Evolutionary conservation across 768 basidiomycete genomes (phyloP).

Genomic region (Boletus eberwhitei): DNA sequence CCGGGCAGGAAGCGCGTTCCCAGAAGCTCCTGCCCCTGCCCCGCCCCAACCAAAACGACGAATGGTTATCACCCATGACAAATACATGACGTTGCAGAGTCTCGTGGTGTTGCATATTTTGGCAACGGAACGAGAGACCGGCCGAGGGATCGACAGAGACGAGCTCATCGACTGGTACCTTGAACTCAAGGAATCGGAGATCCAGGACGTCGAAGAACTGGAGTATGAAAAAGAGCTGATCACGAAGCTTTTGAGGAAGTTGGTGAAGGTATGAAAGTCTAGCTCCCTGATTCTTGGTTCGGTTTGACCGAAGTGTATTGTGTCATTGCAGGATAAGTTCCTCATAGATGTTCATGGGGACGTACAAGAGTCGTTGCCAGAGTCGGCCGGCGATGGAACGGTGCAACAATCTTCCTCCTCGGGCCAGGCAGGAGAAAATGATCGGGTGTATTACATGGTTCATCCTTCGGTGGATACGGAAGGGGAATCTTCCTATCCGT

Average conservation of each 20-base stretch:
- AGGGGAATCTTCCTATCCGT: slow-evolving; percentile 35
- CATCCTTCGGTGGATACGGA: slow-evolving; percentile 86
- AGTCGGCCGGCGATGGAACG: slow-evolving; percentile 59
- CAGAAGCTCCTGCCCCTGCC: slow-evolving; percentile 33
- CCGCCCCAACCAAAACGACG: slow-evolving; percentile 59
- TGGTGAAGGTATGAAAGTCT: slow-evolving; percentile 70
- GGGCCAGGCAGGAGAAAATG: slow-evolving; percentile 49
- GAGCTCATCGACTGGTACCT: slow-evolving; percentile 97
- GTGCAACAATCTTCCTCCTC: slow-evolving; percentile 46
- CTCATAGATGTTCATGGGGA: slow-evolving; percentile 82
- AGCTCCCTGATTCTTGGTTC: neutral
- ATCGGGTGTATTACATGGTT: slow-evolving; percentile 84
- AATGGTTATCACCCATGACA: slow-evolving; percentile 94
- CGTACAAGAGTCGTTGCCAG: slow-evolving; percentile 70
- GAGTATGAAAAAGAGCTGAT: slow-evolving; percentile 91
- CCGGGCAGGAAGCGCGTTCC: slow-evolving; percentile 25
- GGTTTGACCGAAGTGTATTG: neutral
- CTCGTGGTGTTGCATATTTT: slow-evolving; percentile 81
- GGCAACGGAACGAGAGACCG: slow-evolving; percentile 71
- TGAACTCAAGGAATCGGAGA: slow-evolving; percentile 79
- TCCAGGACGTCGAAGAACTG: slow-evolving; percentile 80
- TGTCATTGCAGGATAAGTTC: slow-evolving; percentile 64
- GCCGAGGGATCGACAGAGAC: slow-evolving; percentile 78
- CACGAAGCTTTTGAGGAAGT: slow-evolving; percentile 80
- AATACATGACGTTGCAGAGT: slow-evolving; percentile 87